Percentiles rank a stretch among this genome's conserved stretches.
phyloP scores from a whole-genome alignment of 257 asterid genomes.

The Penstemon barbatus region DNA sequence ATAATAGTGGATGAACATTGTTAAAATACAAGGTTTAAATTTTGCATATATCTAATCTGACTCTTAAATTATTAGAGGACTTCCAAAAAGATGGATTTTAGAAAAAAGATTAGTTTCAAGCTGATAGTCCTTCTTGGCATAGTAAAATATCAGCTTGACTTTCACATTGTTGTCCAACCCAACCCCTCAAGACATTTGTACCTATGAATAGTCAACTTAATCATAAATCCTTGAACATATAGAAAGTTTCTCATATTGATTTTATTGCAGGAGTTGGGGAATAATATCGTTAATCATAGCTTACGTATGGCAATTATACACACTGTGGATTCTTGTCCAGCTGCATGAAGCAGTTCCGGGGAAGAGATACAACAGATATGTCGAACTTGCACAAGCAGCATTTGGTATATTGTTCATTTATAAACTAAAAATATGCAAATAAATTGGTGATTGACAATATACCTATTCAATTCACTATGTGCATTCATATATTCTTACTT shows the following conservation, averaged over 20 bases:
- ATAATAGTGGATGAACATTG: too few relatives aligned
- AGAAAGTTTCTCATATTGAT: neutral
- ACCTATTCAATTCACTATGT: neutral
- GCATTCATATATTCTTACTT: neutral
- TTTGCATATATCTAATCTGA: neutral
- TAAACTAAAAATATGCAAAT: neutral
- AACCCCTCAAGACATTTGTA: neutral
- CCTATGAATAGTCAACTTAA: neutral
- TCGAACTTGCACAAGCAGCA: constrained; percentile 97
- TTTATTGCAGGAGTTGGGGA: constrained; percentile 88
- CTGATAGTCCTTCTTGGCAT: neutral
- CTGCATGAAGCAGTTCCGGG: constrained; percentile 99
- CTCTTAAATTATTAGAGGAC: too few relatives aligned
- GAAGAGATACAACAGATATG: constrained; percentile 93
- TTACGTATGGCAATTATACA: constrained; percentile 91
- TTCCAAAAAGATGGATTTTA: too few relatives aligned
- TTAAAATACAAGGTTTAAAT: too few relatives aligned
- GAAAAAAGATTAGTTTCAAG: neutral
- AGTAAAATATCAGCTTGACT: too few relatives aligned
- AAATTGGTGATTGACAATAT: neutral
- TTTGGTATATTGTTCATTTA: constrained; percentile 57
- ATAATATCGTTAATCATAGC: constrained; percentile 80
- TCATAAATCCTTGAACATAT: constrained; percentile 1
- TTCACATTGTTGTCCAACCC: too few relatives aligned
- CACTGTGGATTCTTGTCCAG: constrained; percentile 96